Percentiles rank a stretch among this genome's conserved stretches.
Evolutionary conservation across 148 eudicot genomes (phyloP).

Genomic region (Vaccinium corymbosum): DNA sequence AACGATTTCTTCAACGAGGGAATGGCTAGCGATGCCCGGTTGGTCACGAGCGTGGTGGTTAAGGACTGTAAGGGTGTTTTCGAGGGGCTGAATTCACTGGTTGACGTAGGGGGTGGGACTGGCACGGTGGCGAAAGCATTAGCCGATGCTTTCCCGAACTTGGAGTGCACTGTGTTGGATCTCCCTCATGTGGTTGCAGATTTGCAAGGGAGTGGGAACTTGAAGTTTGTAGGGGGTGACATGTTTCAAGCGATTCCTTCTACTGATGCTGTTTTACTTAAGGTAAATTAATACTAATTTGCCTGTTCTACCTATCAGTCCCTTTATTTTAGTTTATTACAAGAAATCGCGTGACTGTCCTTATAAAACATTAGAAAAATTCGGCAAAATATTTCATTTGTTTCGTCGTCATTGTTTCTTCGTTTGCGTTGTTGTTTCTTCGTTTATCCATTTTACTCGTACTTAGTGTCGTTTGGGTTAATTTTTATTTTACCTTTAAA

Average conservation of each 20-base stretch:
- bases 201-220: not conserved
- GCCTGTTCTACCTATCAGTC: too few relatives aligned
- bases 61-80: not conserved
- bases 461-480: too few relatives aligned
- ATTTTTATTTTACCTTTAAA: too few relatives aligned
- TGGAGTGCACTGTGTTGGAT: constrained; percentile 1
- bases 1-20: not conserved
- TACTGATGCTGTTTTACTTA: not conserved
- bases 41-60: not conserved
- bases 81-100: not conserved
- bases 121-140: not conserved
- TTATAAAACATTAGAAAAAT: too few relatives aligned
- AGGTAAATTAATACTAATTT: not conserved
- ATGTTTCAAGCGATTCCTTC: not conserved
- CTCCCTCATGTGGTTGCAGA: not conserved
- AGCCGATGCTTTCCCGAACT: not conserved
- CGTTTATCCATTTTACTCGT: too few relatives aligned
- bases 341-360: too few relatives aligned
- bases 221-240: not conserved
- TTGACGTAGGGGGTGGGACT: not conserved
- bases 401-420: too few relatives aligned
- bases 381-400: too few relatives aligned
- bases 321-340: too few relatives aligned
- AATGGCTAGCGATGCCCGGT: not conserved
- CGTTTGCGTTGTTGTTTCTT: too few relatives aligned